Evolutionary conservation across 352 stramenopile genomes (phyloP).

Genomic region (Phytophthora crassamura): DNA sequence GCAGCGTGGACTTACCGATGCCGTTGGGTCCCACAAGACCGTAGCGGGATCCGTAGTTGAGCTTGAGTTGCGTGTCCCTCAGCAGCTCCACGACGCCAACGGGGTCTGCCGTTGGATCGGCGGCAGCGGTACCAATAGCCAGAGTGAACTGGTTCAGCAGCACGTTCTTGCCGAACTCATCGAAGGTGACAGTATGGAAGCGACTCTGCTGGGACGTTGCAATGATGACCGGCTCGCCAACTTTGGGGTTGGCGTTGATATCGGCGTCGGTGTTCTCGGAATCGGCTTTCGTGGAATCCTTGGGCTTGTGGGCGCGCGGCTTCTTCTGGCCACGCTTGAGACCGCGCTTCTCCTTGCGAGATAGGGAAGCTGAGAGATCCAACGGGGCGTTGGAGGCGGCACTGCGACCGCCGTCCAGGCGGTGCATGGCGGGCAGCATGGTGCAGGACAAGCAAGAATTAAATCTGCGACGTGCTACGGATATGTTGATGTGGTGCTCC

Average conservation of each 20-base stretch:
- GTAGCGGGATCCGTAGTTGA: conserved; percentile 79
- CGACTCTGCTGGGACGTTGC: conserved; percentile 64
- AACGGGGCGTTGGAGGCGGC: conserved; percentile 38
- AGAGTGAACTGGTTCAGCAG: conserved; percentile 65
- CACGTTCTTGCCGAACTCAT: conserved; percentile 69
- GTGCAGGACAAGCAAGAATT: background rate
- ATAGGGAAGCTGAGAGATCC: conserved; percentile 36
- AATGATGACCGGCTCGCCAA: conserved; percentile 21
- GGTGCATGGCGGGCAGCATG: conserved; percentile 55
- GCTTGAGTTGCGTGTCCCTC: conserved; percentile 71
- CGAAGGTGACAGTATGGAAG: conserved; percentile 68
- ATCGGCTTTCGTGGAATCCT: conserved; percentile 9
- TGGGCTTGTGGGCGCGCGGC: conserved; percentile 25
- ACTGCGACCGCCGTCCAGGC: conserved; percentile 30
- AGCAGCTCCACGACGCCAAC: conserved; percentile 58
- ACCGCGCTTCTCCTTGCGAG: conserved; percentile 56
- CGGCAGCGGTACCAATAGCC: conserved; percentile 33
- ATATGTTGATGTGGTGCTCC: conserved; percentile 7
- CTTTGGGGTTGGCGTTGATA: conserved; percentile 5
- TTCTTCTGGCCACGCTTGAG: conserved; percentile 32
- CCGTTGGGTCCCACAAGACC: conserved; percentile 88
- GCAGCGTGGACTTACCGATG: conserved; percentile 92
- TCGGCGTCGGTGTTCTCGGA: conserved; percentile 3
- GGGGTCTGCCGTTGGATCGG: conserved; percentile 15
- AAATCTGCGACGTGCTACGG: conserved; percentile 28